Percentiles rank a stretch among this genome's conserved stretches.
These are phyloP conservation scores for Lachnellula occidentalis DNA, from an alignment of 2,329 filamentous ascomycete species.

Conservation along the genomic window DNA sequence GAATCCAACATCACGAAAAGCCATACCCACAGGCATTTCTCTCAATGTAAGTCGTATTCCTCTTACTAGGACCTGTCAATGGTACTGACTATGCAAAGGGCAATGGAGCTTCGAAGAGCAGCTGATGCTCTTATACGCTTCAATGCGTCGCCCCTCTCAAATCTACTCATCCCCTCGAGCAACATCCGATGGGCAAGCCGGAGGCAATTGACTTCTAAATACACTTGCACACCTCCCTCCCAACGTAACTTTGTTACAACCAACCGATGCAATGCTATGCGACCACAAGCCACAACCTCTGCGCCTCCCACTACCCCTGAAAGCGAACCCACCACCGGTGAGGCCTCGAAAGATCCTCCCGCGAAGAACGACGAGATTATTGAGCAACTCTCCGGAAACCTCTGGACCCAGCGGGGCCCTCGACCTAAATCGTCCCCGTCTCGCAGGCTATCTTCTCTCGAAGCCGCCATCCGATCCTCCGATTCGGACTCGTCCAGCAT, in stretches of 20 bases:
- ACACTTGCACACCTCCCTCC: background rate
- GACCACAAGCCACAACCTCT: slow-evolving; percentile 5
- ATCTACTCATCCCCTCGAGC: slow-evolving; percentile 25
- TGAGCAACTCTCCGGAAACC: background rate
- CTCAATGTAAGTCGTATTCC: slow-evolving; percentile 15
- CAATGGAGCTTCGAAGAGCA: slow-evolving; percentile 32
- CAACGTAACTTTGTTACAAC: slow-evolving; percentile 10
- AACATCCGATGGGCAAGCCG: slow-evolving; percentile 15
- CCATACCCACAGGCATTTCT: slow-evolving; percentile 1
- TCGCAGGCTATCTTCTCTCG: background rate
- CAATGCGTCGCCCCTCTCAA: slow-evolving; percentile 23
- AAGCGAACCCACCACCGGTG: background rate
- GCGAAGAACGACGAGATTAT: background rate
- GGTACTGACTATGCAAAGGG: slow-evolving; percentile 11
- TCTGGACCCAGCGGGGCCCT: background rate
- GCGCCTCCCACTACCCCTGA: background rate
- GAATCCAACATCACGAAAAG: slow-evolving; percentile 18
- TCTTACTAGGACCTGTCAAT: slow-evolving; percentile 7
- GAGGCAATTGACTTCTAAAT: slow-evolving; percentile 12
- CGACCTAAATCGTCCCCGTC: background rate
- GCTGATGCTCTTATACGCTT: slow-evolving; percentile 29
- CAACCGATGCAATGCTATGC: slow-evolving; percentile 5
- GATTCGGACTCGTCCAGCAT: slow-evolving; percentile 12
- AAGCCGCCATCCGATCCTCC: background rate
- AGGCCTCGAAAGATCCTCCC: background rate